Percentiles rank a stretch among this genome's conserved stretches.
These are phyloP conservation scores for Pyricularia pennisetigena DNA, from an alignment of 2,329 filamentous ascomycete genomes.

Conservation along the genomic window DNA sequence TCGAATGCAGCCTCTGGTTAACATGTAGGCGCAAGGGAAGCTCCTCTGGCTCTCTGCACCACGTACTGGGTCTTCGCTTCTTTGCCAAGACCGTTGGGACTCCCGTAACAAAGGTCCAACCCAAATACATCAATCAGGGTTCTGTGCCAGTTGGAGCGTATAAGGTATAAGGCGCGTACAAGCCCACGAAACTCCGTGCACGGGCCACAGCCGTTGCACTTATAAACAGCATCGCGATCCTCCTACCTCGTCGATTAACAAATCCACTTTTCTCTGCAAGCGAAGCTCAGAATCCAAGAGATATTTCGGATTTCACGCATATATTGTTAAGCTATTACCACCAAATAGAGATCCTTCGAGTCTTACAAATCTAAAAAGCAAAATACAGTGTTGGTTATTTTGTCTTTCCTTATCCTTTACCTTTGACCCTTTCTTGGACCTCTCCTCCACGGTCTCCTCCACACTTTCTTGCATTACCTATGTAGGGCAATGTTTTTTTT, in stretches of 20 bases:
- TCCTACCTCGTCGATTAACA: background rate
- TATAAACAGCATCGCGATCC: background rate
- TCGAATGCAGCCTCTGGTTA: too few species aligned
- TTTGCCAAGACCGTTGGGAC: too few species aligned
- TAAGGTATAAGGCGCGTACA: background rate
- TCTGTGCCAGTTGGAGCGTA: background rate
- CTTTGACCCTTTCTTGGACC: background rate
- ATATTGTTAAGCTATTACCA: background rate
- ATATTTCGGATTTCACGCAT: background rate
- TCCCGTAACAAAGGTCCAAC: too few species aligned
- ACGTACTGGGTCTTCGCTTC: too few species aligned
- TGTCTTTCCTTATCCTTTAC: too few species aligned
- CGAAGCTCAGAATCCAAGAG: background rate
- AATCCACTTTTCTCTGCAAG: background rate
- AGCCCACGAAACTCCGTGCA: background rate
- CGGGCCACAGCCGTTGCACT: background rate
- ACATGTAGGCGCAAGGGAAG: too few species aligned
- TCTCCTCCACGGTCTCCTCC: background rate
- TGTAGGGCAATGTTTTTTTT: background rate
- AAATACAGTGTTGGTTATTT: background rate
- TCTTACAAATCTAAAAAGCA: background rate
- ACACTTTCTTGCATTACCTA: background rate
- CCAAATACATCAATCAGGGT: background rate
- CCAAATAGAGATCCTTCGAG: background rate
- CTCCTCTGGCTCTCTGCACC: too few species aligned